Conservation (phyloP, 2,329 filamentous ascomycete species). For the Cladophialophora carrionii region DNA sequence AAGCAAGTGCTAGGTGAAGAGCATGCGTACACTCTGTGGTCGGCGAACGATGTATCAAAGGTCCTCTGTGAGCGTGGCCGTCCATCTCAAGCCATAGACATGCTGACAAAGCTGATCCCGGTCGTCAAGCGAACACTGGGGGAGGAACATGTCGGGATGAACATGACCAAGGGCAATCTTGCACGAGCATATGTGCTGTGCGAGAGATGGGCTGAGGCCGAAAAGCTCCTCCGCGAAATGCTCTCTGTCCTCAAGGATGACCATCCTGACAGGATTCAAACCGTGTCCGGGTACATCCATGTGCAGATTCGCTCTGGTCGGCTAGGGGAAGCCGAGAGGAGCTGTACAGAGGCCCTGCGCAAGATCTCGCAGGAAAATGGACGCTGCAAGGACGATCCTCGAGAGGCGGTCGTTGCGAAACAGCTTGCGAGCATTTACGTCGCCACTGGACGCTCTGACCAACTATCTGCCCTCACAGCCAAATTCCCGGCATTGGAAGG, state of each 20-base stretch:
- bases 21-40: conserved; percentile 37
- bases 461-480: no score
- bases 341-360: conserved; percentile 28
- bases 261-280: conserved; percentile 37
- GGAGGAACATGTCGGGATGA: conserved; percentile 37
- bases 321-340: conserved; percentile 32
- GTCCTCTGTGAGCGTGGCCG: conserved; percentile 30
- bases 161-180: conserved; percentile 41
- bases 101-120: conserved; percentile 30
- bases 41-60: conserved; percentile 34
- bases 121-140: conserved; percentile 37
- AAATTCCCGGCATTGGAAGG: no score
- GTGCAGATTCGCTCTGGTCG: conserved; percentile 31
- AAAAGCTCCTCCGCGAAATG: conserved; percentile 27
- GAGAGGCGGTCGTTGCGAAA: no score
- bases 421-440: no score
- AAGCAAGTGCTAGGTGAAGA: conserved; percentile 33
- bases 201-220: conserved; percentile 34
- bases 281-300: conserved; percentile 35
- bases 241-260: conserved; percentile 20
- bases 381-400: no score
- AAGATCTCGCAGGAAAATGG: not conserved
- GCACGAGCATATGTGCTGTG: conserved; percentile 37
- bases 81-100: conserved; percentile 72
- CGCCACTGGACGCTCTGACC: no score